Evolutionary conservation across 768 basidiomycete genomes (phyloP).

Genomic region (Boletus rubescentipes): DNA sequence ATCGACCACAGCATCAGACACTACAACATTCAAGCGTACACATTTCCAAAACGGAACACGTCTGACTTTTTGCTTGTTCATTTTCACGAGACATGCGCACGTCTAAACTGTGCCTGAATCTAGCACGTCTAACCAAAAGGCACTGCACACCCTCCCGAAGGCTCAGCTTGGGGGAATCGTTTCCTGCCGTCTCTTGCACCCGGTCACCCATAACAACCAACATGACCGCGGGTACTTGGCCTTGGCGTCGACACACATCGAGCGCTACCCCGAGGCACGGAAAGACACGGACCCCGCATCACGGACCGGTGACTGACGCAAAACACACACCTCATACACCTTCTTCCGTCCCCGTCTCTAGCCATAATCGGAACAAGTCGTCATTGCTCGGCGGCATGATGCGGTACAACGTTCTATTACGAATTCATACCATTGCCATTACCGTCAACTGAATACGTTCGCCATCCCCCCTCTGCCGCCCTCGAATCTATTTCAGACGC

Average conservation of each 20-base stretch:
- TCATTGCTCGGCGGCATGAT: slow-evolving; percentile 1
- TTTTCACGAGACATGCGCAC: too few species aligned
- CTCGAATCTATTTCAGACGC: not conserved
- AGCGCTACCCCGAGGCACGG: slow-evolving; percentile 1
- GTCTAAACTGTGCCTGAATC: slow-evolving; percentile 7
- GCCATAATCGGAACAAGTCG: slow-evolving; percentile 10
- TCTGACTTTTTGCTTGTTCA: too few species aligned
- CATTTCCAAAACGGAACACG: too few species aligned
- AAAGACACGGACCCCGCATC: slow-evolving; percentile 10
- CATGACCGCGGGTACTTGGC: slow-evolving; percentile 11
- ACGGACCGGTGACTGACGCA: not conserved
- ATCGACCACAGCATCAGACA: too few species aligned
- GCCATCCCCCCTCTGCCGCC: not conserved
- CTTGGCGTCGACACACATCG: slow-evolving; percentile 6
- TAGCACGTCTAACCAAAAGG: not conserved
- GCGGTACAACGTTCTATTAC: not conserved
- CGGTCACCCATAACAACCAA: slow-evolving; percentile 10
- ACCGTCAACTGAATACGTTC: not conserved
- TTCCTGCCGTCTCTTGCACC: not conserved
- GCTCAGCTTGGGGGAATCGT: not conserved
- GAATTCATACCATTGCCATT: not conserved
- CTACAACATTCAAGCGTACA: too few species aligned
- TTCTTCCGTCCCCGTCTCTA: not conserved
- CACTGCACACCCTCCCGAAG: not conserved
- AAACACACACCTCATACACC: not conserved